Evolutionary conservation across 108 stramenopile species (phyloP).

Genomic region (Pseudonitzschia pungens): DNA sequence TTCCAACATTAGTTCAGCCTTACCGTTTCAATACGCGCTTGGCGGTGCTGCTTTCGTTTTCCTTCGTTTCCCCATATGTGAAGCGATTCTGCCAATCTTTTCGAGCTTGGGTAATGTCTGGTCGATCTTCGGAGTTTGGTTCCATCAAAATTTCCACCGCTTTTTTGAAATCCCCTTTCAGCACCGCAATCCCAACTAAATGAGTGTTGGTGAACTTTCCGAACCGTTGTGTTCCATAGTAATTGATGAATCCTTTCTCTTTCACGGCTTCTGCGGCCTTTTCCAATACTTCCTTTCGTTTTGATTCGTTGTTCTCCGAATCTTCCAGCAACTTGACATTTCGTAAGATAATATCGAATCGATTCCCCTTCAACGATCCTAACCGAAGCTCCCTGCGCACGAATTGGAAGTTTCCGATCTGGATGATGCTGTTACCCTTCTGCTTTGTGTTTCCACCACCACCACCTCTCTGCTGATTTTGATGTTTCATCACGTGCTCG

Average conservation of each 20-base stretch:
- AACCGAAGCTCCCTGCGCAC: slow-evolving; percentile 62
- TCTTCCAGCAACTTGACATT: slow-evolving; percentile 46
- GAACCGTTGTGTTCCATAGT: slow-evolving; percentile 95
- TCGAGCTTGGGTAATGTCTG: slow-evolving; percentile 52
- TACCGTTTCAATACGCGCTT: slow-evolving; percentile 28
- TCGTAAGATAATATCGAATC: slow-evolving; percentile 85
- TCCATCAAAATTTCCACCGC: slow-evolving; percentile 84
- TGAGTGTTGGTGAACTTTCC: slow-evolving; percentile 88
- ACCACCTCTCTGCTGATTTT: slow-evolving; percentile 28
- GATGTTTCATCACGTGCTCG: slow-evolving; percentile 48
- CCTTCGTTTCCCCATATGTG: slow-evolving; percentile 41
- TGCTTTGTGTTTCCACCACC: slow-evolving; percentile 62
- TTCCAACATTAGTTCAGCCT: neutral
- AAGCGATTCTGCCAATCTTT: slow-evolving; percentile 71
- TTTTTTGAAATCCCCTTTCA: slow-evolving; percentile 76
- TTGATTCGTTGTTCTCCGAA: slow-evolving; percentile 9
- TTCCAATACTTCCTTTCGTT: slow-evolving; percentile 32
- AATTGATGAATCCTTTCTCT: slow-evolving; percentile 86
- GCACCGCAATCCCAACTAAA: slow-evolving; percentile 71
- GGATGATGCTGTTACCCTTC: slow-evolving; percentile 56
- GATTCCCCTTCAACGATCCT: slow-evolving; percentile 80
- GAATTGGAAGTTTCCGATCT: slow-evolving; percentile 79
- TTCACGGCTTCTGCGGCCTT: slow-evolving; percentile 54
- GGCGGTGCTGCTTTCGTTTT: slow-evolving; percentile 64
- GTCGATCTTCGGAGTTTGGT: slow-evolving; percentile 63